phyloP scores from a whole-genome alignment of 495 filamentous ascomycete genomes.

The Lasiosphaeria miniovina region DNA sequence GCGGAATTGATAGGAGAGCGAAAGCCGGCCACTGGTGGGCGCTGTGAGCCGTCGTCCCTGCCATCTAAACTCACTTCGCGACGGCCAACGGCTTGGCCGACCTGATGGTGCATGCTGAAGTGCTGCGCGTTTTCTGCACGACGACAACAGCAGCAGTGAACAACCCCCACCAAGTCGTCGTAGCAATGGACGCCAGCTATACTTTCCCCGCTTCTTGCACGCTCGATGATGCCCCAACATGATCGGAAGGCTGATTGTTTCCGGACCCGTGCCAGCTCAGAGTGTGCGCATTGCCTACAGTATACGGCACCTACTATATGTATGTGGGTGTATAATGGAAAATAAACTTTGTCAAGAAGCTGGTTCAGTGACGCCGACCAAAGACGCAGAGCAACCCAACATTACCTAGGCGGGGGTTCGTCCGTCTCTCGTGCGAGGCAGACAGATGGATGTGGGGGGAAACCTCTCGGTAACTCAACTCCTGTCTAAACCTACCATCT shows the following conservation, averaged over 20 bases:
- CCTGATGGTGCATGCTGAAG: slow-evolving; percentile 7
- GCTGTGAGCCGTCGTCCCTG: slow-evolving; percentile 7
- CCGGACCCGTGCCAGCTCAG: background rate
- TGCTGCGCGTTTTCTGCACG: slow-evolving; percentile 10
- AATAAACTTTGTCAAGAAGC: too few relatives aligned
- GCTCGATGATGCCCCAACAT: background rate
- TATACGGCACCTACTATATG: too few relatives aligned
- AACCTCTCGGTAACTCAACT: too few relatives aligned
- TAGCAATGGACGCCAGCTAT: too few relatives aligned
- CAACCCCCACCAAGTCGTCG: too few relatives aligned
- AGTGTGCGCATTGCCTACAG: background rate
- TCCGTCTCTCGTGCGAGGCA: too few relatives aligned
- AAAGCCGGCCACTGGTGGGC: background rate
- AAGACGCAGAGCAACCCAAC: too few relatives aligned
- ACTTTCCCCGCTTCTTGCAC: slow-evolving; percentile 1
- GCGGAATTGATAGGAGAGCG: background rate
- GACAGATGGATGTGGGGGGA: too few relatives aligned
- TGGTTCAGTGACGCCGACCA: too few relatives aligned
- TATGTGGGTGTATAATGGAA: too few relatives aligned
- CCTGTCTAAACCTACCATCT: too few relatives aligned
- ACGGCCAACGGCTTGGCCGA: slow-evolving; percentile 12
- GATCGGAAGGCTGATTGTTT: background rate
- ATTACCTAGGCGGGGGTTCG: too few relatives aligned
- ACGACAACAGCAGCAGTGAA: background rate
- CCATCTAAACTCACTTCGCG: background rate